Conservation (phyloP, 2,329 filamentous ascomycete genomes). For the Seiridium cupressi region DNA sequence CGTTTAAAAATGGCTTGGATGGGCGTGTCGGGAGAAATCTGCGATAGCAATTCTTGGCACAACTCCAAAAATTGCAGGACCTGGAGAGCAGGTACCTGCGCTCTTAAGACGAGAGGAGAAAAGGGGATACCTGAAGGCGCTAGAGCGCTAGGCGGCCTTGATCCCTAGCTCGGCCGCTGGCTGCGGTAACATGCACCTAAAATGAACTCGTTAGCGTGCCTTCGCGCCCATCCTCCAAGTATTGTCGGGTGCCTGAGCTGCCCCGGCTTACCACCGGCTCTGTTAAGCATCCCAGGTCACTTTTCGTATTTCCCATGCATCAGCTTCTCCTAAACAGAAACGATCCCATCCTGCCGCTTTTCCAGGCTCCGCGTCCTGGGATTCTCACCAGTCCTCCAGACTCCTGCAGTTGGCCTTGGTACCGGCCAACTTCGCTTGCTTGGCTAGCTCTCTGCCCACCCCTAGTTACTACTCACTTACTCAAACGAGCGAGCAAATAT, state of each 20-base stretch:
- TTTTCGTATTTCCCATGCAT: slow-evolving; percentile 4
- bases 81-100: neutral
- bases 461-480: too few species aligned
- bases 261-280: neutral
- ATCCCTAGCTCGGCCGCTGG: neutral
- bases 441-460: too few species aligned
- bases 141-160: neutral
- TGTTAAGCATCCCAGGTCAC: neutral
- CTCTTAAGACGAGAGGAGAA: neutral
- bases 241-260: neutral
- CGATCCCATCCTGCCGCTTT: neutral
- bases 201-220: neutral
- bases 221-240: neutral
- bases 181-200: neutral
- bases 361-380: neutral
- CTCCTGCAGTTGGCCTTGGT: too few species aligned
- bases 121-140: neutral
- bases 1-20: neutral
- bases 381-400: too few species aligned
- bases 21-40: slow-evolving; percentile 1
- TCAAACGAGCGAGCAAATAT: too few species aligned
- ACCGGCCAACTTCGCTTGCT: too few species aligned
- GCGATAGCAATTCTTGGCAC: slow-evolving; percentile 4
- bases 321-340: neutral
- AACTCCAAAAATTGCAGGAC: slow-evolving; percentile 4